These are phyloP conservation scores for Gonium pectorale DNA, from an alignment of 139 green algal species.

Conservation along the genomic window DNA sequence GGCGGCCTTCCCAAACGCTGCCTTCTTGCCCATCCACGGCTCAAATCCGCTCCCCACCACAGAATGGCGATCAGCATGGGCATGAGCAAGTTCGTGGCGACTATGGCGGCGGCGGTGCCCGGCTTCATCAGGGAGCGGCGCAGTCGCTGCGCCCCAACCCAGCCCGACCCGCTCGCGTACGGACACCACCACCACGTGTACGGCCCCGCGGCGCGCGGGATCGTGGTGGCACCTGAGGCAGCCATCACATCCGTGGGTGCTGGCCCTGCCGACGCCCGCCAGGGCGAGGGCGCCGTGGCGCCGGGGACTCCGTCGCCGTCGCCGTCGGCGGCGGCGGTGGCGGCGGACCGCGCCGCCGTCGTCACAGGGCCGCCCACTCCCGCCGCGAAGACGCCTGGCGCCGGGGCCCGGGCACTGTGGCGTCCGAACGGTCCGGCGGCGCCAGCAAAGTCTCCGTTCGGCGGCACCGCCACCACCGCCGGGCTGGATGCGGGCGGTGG, in stretches of 20 bases:
- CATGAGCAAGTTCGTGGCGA: conserved; percentile 27
- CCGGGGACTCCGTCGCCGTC: background rate
- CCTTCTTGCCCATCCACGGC: no score
- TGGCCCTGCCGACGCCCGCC: no score
- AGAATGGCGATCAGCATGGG: conserved; percentile 34
- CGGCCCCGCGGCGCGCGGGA: background rate
- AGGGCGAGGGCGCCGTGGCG: no score
- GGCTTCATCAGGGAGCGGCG: conserved; percentile 15
- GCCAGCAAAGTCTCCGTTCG: no score
- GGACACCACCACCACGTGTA: conserved; percentile 25
- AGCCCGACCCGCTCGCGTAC: conserved; percentile 30
- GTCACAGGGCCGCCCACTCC: background rate
- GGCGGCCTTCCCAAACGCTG: no score
- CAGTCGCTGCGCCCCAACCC: conserved; percentile 9
- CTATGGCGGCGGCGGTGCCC: conserved; percentile 13
- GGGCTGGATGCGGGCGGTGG: no score
- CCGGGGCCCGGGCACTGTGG: no score
- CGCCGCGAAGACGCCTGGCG: no score
- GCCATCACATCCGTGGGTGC: no score
- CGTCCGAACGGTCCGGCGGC: no score
- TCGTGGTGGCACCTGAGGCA: background rate
- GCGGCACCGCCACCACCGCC: no score
- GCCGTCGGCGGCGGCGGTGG: background rate
- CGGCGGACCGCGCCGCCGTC: background rate
- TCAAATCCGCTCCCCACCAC: no score